Evolutionary conservation across 768 basidiomycete species (phyloP).

Genomic region (Pisolithus albus): DNA sequence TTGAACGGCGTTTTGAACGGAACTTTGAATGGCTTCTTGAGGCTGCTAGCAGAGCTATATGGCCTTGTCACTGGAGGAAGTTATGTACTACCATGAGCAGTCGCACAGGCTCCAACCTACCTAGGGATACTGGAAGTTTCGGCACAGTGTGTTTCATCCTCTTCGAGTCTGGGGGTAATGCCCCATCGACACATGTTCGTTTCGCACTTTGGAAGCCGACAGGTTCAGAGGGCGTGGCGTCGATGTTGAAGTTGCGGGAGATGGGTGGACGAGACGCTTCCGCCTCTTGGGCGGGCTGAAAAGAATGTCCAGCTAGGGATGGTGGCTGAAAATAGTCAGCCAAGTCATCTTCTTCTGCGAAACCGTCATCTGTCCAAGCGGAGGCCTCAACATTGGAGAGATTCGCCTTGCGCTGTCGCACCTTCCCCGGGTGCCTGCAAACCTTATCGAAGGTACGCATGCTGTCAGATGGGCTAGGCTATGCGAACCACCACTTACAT

Average conservation of each 20-base stretch:
- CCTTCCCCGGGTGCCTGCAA: constrained; percentile 73
- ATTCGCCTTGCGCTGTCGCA: constrained; percentile 39
- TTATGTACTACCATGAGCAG: not conserved
- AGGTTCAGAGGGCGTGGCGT: not conserved
- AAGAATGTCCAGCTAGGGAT: not conserved
- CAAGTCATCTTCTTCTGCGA: constrained; percentile 23
- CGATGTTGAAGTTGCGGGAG: no score
- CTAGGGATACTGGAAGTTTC: constrained; percentile 17
- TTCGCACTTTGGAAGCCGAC: constrained; percentile 16
- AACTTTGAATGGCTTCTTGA: constrained; percentile 46
- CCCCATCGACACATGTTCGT: constrained; percentile 9
- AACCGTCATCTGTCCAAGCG: constrained; percentile 14
- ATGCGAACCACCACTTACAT: constrained; percentile 40
- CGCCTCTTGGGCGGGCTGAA: not conserved
- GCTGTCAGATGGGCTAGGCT: not conserved
- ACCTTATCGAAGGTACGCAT: constrained; percentile 37
- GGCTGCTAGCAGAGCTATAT: constrained; percentile 31
- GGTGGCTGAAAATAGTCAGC: not conserved
- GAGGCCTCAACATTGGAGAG: constrained; percentile 37
- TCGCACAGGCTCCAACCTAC: constrained; percentile 9
- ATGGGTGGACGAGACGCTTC: not conserved
- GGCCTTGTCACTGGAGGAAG: constrained; percentile 39
- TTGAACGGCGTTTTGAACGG: constrained; percentile 36
- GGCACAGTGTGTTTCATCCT: constrained; percentile 12
- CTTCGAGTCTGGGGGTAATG: constrained; percentile 12